Evolutionary conservation across 352 stramenopile species (phyloP), one percentile per base, ranked within the genome.

Genomic region (Phytopythium montanum): DNA sequence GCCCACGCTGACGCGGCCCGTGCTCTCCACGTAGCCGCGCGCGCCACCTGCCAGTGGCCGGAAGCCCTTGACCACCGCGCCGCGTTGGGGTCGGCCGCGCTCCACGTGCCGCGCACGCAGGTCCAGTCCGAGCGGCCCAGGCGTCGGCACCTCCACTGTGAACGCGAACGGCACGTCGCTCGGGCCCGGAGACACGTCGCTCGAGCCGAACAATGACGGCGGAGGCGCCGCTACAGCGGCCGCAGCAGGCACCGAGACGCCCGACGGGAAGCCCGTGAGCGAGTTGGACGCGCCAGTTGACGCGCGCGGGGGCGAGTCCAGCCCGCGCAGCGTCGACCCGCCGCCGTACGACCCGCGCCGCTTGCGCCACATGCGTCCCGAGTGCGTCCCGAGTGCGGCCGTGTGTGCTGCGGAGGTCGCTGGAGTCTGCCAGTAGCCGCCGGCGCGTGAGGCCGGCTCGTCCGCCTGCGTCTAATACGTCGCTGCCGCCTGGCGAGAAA

Each of bases 31-130:
- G 56, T 83, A 94, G 0, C 85, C 85, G 9, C 67, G 61, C 36
- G 68, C 66, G 12, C 77, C 81, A 16, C 69, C 73, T 14, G 71
- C 60, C 7, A 92, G 50, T 14, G 80, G 79, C 1, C 81, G 82
- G 59, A 94, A 94, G 0, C 85, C 85, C 51, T 92, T 92, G 10
- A 94, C 85, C 18, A 92, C 73, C 23, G 81, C 85, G 10, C 85
- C 85, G 14, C 81, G 80, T 60, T 92, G 85, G 7, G 81, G 77
- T 54, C 88, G 85, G 53, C 87, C 80, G 25, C 80, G 81, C 48
- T 92, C 77, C 54, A 92, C 83, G 57, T 92, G 73, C 52, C 82
- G 64, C 44, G 85, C 85, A 9, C 79, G 78, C 29, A 94, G 59
- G 51, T 94, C 85, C 19, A 94, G 69, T 0, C 82, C 85, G 12